Base-by-base conservation (phyloP, 768 basidiomycete species). In the Rhizopogon vinicolor region DNA sequence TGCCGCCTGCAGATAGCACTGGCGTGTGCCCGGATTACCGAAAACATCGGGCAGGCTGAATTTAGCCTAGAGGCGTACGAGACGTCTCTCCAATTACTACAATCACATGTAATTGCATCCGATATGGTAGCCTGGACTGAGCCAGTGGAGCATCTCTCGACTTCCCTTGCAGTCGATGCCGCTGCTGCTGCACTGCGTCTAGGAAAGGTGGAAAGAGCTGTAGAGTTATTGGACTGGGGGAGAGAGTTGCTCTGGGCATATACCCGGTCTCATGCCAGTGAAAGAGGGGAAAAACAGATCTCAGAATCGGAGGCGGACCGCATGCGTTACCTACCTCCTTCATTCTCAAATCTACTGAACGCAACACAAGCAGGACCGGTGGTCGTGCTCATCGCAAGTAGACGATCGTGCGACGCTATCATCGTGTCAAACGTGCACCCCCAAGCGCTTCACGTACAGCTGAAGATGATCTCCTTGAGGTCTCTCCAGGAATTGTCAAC, bases 61-160 rank as follows among this genome's bases (percentile, higher is more conserved):
- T 56, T 52, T 14, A 35, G 28, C 18, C n/a, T 56, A 8, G 41
- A 56, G 16, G 51, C 51, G 16, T 52, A 56, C 18, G 52, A 42
- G 5, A 18, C 3, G 29, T 53, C 55, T 10, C 41, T 56, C 31
- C 13, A 42, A 13, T 19, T 53, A 33, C 13, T 53, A n/a, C 22
- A 56, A 25, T 22, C 10, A 0, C 55, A 56, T 12, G 19, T 56
- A n/a, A 33, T 44, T 39, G 19, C 51, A 8, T 35, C 33, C 5
- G 29, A 12, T 31, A 31, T 9, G 2, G 5, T 29, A n/a, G 2
- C 10, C 5, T 45, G 37, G 52, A 28, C 44, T 37, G 35, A 37
- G 12, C 35, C 35, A 3, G 52, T 43, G 25, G 41, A 53, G 28
- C 52, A 33, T n/a, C 41, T 53, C 10, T 31, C 39, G 9, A 22